Evolutionary conservation across 1,284 basidiomycete genomes (phyloP).

Genomic region (Flammula alnicola): DNA sequence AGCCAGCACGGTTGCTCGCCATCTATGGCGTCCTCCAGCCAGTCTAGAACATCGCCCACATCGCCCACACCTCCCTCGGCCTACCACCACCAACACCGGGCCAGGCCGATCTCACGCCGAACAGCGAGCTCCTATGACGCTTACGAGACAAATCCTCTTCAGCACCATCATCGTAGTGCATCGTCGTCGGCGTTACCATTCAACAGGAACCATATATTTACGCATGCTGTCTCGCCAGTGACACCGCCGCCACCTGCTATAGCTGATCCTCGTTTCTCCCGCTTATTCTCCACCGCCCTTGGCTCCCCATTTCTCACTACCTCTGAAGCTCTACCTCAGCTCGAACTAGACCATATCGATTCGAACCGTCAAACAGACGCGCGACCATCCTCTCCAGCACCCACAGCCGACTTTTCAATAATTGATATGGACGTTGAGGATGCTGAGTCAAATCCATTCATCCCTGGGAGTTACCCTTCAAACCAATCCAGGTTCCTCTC

Average conservation of each 20-base stretch:
- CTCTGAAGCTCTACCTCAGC: slow-evolving; percentile 29
- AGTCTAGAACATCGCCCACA: no score
- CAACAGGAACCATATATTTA: slow-evolving; percentile 12
- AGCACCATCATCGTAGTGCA: slow-evolving; percentile 23
- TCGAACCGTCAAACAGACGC: slow-evolving; percentile 5
- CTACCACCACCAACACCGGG: slow-evolving; percentile 5
- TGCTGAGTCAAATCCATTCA: slow-evolving; percentile 25
- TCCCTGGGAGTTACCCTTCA: slow-evolving; percentile 32
- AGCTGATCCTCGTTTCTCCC: slow-evolving; percentile 39
- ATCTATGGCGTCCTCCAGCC: slow-evolving; percentile 24
- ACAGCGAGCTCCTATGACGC: slow-evolving; percentile 26
- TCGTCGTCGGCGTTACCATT: slow-evolving; percentile 26
- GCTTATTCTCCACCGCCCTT: slow-evolving; percentile 39
- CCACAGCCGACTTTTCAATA: slow-evolving; percentile 38
- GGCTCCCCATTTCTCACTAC: slow-evolving; percentile 49
- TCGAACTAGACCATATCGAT: slow-evolving; percentile 21
- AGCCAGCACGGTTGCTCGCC: slow-evolving; percentile 24
- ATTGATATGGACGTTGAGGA: slow-evolving; percentile 35
- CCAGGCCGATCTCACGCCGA: slow-evolving; percentile 21
- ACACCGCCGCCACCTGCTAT: slow-evolving; percentile 12
- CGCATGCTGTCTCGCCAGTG: slow-evolving; percentile 11
- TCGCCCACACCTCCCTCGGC: slow-evolving; percentile 17
- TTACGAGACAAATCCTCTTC: slow-evolving; percentile 14
- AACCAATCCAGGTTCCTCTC: slow-evolving; percentile 26
- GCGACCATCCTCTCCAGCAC: slow-evolving; percentile 32